Base-by-base conservation (phyloP, 1,284 basidiomycete species). In the Puccinia hordei region DNA sequence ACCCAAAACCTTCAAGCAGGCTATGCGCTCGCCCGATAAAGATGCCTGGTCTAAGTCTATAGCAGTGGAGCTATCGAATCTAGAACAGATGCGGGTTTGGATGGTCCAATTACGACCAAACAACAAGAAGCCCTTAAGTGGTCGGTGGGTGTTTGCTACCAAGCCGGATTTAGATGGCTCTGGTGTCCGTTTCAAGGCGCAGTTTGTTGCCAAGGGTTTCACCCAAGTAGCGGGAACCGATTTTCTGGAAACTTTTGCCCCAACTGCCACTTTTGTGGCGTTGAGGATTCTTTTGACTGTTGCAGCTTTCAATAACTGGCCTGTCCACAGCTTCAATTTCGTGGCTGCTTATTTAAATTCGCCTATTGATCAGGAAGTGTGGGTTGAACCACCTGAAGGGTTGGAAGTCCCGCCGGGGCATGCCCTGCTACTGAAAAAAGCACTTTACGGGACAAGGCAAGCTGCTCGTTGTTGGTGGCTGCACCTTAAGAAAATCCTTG, bases 281-380 rank as follows among this genome's bases (percentile, higher is more conserved):
- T 19, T 72, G 3, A n/a, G 46, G 27, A 12, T 72, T 2, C 44
- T 72, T 33, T 22, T 72, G 17, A 27, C 69, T n/a, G 22, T 72
- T n/a, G 44, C 46, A 15, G 69, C n/a, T 12, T 3, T 15, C 4
- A 10, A 24, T 35, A 19, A 24, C 13, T 72, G 69, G 69, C 69
- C 27, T 8, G 46, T 72, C 30, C 41, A 24, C 5, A 35, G 15
- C 38, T 55, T 57, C 57, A n/a, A 73, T 30, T 55, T 57, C 33
- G 51, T 73, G 24, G 73, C 41, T 1, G 73, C 73, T 1, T 75
- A 75, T 19, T 38, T 75, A 1, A 75, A 75, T 41, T 49, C 57
- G 12, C 73, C 59, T 38, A 75, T 65, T 51, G 44, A 61, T 27
- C 57, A 75, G 17, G 44, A 61, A 13, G 57, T 75, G 3, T 75